phyloP scores from a whole-genome alignment of 2,329 filamentous ascomycete genomes.

The Calycina marina region DNA sequence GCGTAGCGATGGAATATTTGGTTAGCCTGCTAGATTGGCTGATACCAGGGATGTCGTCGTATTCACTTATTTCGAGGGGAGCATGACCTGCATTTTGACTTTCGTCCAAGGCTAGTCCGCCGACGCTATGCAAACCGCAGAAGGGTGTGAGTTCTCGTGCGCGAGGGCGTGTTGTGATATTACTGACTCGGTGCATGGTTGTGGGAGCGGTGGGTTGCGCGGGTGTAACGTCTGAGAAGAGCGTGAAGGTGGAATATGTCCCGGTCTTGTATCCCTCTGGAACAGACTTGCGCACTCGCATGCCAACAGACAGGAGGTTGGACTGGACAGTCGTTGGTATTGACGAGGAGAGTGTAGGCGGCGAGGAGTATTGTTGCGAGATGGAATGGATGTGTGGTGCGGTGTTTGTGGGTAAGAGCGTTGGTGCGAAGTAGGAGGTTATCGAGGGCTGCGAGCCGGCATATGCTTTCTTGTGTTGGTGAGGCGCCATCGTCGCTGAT shows the following conservation, averaged over 20 bases:
- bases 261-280: conserved; percentile 87
- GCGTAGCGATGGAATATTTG: conserved; percentile 6
- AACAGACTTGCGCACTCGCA: conserved; percentile 86
- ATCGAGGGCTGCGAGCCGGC: conserved; percentile 42
- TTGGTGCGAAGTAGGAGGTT: conserved; percentile 41
- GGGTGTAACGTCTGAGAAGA: conserved; percentile 30
- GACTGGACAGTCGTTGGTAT: conserved; percentile 49
- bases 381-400: conserved; percentile 24
- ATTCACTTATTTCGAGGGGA: conserved; percentile 22
- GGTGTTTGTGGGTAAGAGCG: conserved; percentile 13
- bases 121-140: conserved; percentile 65
- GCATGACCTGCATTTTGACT: conserved; percentile 30
- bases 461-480: conserved; percentile 41
- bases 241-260: conserved; percentile 33
- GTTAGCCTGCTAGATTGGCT: conserved; percentile 16
- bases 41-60: conserved; percentile 14
- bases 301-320: conserved; percentile 79
- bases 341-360: conserved; percentile 8
- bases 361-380: conserved; percentile 4
- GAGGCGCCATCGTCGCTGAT: conserved; percentile 1
- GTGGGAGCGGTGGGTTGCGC: conserved; percentile 5
- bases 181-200: conserved; percentile 1
- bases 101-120: conserved; percentile 47
- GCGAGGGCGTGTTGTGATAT: conserved; percentile 15
- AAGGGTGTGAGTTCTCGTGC: conserved; percentile 59